Evolutionary conservation across 2,329 filamentous ascomycete genomes (phyloP).

Genomic region (Trichoderma oligosporum): DNA sequence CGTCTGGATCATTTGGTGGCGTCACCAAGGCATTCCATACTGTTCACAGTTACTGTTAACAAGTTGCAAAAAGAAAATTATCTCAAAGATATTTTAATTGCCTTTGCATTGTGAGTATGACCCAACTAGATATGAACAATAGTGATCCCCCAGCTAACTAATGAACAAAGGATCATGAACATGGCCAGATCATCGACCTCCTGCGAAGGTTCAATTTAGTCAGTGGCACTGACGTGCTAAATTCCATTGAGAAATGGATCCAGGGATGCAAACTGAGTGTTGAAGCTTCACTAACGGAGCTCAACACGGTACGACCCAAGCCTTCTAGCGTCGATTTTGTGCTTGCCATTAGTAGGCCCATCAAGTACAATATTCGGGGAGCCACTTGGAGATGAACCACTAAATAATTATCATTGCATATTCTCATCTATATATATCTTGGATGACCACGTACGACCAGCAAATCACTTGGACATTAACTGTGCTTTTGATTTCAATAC

Average conservation of each 20-base stretch:
- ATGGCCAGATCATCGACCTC: not conserved
- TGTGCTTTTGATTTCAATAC: slow-evolving; percentile 9
- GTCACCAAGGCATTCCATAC: too few relatives aligned
- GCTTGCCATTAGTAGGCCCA: slow-evolving; percentile 7
- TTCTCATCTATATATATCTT: slow-evolving; percentile 31
- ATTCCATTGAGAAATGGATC: not conserved
- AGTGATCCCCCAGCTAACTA: not conserved
- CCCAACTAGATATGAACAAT: not conserved
- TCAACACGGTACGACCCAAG: slow-evolving; percentile 34
- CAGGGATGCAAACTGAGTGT: not conserved
- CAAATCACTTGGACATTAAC: not conserved
- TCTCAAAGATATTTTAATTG: not conserved
- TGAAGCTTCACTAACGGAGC: not conserved
- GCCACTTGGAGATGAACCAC: not conserved
- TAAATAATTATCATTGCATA: not conserved
- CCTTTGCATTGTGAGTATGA: not conserved
- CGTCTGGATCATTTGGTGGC: too few relatives aligned
- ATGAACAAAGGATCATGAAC: not conserved
- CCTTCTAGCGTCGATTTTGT: slow-evolving; percentile 2
- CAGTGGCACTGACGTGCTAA: not conserved
- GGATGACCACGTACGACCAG: not conserved
- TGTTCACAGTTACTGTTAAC: too few relatives aligned
- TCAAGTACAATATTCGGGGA: not conserved
- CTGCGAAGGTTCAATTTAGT: not conserved
- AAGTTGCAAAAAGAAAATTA: not conserved